Base-by-base conservation (phyloP, 352 stramenopile genomes). In the Blastocystis hominis region DNA sequence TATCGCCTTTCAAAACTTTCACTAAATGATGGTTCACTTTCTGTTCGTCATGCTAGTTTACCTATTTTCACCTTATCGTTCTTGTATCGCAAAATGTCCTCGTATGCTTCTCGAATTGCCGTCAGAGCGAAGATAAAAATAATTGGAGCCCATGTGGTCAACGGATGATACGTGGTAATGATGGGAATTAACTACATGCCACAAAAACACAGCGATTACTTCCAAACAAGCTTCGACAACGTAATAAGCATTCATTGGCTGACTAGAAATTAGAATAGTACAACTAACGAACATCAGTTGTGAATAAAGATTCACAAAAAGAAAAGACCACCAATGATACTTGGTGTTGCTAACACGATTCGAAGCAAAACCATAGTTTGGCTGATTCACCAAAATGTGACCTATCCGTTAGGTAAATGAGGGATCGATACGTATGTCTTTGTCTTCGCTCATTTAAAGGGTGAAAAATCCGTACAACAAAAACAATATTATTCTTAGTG, bases 51-150 rank as follows among this genome's bases (percentile, higher is more conserved):
- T 64, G 63, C n/a, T 89, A 15, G 0, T 36, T n/a, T 40, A 30
- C 0, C 9, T 42, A 36, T 44, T 95, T 91, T 3, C 94, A 90
- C 7, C 24, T 91, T 90, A 89, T 97, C 94, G 1, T 93, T 93
- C 40, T 92, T 77, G 86, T 96, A 94, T 36, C 93, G 91, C 54
- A 95, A 94, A 59, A 91, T 91, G 88, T 97, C 94, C 88, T 97
- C 94, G 1, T 95, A 88, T 55, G 94, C 90, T 0, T 92, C 92
- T 86, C 95, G 95, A 3, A 97, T 91, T 15, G 89, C 92, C 70
- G 95, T 92, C 17, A 96, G 91, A 44, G 91, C 91, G 86, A 97
- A 93, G 80, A 97, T 95, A 55, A 96, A 95, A 40, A 94, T 76
- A 44, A 97, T 90, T 38, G 93, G 93, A 3, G 93, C 92, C 30